Conservation (phyloP, 2,329 filamentous ascomycete species). For the Trichoderma koningii region DNA sequence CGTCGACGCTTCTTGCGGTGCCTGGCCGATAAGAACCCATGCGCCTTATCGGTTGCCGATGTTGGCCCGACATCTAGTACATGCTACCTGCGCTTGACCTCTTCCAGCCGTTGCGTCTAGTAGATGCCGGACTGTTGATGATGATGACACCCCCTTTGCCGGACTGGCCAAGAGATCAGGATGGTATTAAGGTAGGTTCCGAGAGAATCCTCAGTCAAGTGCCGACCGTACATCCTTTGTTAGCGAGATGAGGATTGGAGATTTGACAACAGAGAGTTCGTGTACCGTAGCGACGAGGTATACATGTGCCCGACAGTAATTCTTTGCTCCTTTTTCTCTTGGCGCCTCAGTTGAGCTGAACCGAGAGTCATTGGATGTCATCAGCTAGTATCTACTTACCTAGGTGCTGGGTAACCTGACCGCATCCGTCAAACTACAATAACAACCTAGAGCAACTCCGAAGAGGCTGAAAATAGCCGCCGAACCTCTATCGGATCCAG, state of each 20-base stretch:
- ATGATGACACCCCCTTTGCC: slow-evolving; percentile 1
- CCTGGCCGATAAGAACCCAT: slow-evolving; percentile 7
- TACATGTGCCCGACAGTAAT: no score
- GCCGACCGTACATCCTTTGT: not conserved
- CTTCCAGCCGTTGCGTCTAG: not conserved
- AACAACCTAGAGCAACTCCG: not conserved
- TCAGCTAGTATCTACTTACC: no score
- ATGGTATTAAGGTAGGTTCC: no score
- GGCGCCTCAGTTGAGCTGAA: no score
- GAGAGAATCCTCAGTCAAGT: not conserved
- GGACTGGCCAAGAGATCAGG: not conserved
- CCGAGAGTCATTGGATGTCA: not conserved
- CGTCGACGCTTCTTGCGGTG: not conserved
- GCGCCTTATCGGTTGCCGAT: slow-evolving; percentile 17
- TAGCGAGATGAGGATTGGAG: not conserved
- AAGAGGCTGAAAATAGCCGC: not conserved
- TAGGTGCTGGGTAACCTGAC: not conserved
- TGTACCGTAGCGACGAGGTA: not conserved
- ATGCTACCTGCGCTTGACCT: not conserved
- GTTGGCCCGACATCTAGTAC: not conserved
- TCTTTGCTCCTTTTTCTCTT: not conserved
- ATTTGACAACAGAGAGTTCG: not conserved
- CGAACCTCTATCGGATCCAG: not conserved
- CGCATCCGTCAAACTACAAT: slow-evolving; percentile 13
- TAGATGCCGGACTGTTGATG: not conserved